Conservation (phyloP, 225 moss, liverwort and hornwort genomes). For the Sphagnum tenellum region DNA sequence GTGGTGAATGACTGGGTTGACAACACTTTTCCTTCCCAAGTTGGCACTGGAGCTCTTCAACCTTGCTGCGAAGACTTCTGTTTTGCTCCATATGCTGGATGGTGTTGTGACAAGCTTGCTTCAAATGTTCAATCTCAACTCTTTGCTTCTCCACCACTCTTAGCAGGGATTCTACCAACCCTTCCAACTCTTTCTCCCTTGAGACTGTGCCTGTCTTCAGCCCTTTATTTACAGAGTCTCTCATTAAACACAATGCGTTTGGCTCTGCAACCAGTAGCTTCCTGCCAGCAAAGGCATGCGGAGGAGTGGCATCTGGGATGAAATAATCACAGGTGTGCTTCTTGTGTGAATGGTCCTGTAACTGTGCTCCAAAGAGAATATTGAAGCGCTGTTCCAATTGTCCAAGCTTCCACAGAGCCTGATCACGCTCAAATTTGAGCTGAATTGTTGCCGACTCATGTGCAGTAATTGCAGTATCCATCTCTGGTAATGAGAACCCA, state of each 20-base stretch:
- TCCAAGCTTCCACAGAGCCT: constrained; percentile 63
- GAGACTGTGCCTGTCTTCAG: constrained; percentile 17
- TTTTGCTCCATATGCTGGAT: constrained; percentile 43
- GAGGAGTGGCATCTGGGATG: constrained; percentile 18
- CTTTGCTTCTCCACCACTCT: constrained; percentile 50
- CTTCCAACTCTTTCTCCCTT: constrained; percentile 51
- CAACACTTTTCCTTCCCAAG: constrained; percentile 22
- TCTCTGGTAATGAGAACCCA: constrained; percentile 5
- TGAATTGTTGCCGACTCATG: constrained; percentile 15
- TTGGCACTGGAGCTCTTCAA: constrained; percentile 27
- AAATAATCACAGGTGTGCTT: constrained; percentile 24
- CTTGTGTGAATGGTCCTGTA: constrained; percentile 16
- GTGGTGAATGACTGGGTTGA: constrained; percentile 6
- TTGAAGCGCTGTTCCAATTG: constrained; percentile 45
- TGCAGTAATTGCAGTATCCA: not conserved
- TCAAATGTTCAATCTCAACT: constrained; percentile 27
- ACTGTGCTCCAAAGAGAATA: constrained; percentile 41
- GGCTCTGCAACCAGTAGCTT: constrained; percentile 24
- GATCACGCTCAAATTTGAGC: constrained; percentile 53
- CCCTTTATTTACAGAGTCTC: constrained; percentile 16
- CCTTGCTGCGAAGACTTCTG: constrained; percentile 36
- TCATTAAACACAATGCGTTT: constrained; percentile 32
- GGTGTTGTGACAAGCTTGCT: constrained; percentile 35
- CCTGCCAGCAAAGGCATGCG: constrained; percentile 20
- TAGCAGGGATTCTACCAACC: constrained; percentile 45